Base-by-base conservation (phyloP, 352 stramenopile genomes). In the Globisporangium polare region DNA sequence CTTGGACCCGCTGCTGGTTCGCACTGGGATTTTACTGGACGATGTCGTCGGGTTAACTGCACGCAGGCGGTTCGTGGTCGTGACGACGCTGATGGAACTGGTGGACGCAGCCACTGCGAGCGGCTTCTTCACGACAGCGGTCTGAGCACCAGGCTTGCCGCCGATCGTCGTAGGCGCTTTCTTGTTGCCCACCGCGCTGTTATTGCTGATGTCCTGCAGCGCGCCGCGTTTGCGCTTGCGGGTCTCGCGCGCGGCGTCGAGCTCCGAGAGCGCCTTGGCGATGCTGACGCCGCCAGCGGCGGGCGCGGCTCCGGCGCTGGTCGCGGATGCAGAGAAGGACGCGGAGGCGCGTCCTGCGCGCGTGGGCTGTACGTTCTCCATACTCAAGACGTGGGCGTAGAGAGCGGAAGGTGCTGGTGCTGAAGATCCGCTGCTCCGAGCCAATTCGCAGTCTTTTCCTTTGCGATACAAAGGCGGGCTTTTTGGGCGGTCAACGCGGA, bases 121-220 rank as follows among this genome's bases (percentile, higher is more conserved):
- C 17, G 62, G 46, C 41, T 76, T 77, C 53, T 78, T 78, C 27
- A 45, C 41, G 27, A 59, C 27, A 1, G 55, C 39, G 29, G 26
- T 31, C 22, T 24, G 27, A 2, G 27, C 24, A 5, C 31, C 26
- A 39, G 62, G 51, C 47, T 80, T 78, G n/a, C 71, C 54, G 33
- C 47, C 71, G 50, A 60, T 35, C 18, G 39, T 57, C 24, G 50
- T 9, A n/a, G 41, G 61, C 31, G 15, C 54, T 50, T 76, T 81
- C 67, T 83, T 83, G 53, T 60, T 64, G 13, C 37, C 37, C 22
- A 18, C 17, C 5, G 67, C 45, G 57, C 35, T 88, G 64, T 92
- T 94, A 63, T 94, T 94, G 64, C 81, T 92, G 67, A 94, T 94
- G 60, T 94, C 83, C 67, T 91, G 79, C 37, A 94, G 68, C 10